Base-by-base conservation (phyloP, 75 land plant genomes). In the Isoetes taiwanensis region DNA sequence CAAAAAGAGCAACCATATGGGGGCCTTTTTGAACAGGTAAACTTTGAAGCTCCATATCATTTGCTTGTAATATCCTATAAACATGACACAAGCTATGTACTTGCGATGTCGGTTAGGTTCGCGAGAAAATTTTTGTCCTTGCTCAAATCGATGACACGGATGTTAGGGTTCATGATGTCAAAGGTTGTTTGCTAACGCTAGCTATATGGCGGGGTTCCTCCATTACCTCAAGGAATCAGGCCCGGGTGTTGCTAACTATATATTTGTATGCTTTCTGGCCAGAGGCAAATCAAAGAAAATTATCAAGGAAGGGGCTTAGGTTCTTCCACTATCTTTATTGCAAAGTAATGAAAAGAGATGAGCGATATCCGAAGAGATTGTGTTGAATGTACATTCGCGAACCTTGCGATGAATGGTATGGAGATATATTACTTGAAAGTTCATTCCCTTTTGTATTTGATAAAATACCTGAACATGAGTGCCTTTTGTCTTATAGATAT, bases 131-230 rank as follows among this genome's bases (percentile, higher is more conserved):
- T 90, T 32, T 60, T 90, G 62, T 79, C 90, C 19, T 71, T 90
- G 32, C 73, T 90, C 26, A 83, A 85, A 56, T 80, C 96, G 96
- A 90, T 55, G 96, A 90, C 74, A 69, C 72, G 56, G 86, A 90
- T 76, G 90, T 90, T 1, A 79, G 79, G 9, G 78, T 90, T 31
- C 96, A 90, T 74, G 96, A 90, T 66, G 96, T 82, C 20, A 90
- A 90, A 74, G n/a, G n/a, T n/a, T n/a, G n/a, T n/a, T n/a, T n/a
- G 96, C 85, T 48, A 81, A 85, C 10, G 96, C 96, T 28, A 90
- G 85, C 74, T 73, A 85, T 26, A 90, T 90, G 32, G 90, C 96
- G 31, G 96, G 96, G 96, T 90, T 27, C 28, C 59, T 1, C 29
- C 59, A 20, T 16, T 17, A 1, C 23, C 16, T 30, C 6, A 52